These are phyloP conservation scores for Mycena rosella DNA, from an alignment of 768 basidiomycete species.

Conservation along the genomic window DNA sequence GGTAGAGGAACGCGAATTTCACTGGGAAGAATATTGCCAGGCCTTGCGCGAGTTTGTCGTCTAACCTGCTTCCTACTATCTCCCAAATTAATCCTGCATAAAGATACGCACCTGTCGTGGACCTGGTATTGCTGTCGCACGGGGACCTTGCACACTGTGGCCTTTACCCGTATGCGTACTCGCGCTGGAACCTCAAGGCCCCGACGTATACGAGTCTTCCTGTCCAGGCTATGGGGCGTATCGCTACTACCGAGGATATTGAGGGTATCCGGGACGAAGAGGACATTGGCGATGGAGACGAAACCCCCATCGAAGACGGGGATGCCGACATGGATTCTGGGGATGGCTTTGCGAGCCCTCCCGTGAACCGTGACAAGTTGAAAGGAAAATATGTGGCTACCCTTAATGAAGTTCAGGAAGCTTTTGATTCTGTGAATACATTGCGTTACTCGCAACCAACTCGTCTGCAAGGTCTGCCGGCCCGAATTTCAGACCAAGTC, in stretches of 20 bases:
- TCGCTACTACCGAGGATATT: slow-evolving; percentile 90
- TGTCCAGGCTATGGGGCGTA: slow-evolving; percentile 94
- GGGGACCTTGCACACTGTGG: slow-evolving; percentile 92
- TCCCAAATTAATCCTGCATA: slow-evolving; percentile 23
- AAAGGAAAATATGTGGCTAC: slow-evolving; percentile 80
- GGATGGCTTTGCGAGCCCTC: slow-evolving; percentile 43
- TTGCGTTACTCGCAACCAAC: slow-evolving; percentile 96
- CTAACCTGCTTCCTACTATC: slow-evolving; percentile 3
- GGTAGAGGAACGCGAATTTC: slow-evolving; percentile 50
- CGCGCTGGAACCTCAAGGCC: slow-evolving; percentile 88
- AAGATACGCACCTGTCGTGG: slow-evolving; percentile 84
- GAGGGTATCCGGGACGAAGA: slow-evolving; percentile 85
- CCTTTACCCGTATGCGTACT: slow-evolving; percentile 92
- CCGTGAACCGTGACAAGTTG: slow-evolving; percentile 43
- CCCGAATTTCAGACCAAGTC: slow-evolving; percentile 37
- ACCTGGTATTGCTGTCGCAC: slow-evolving; percentile 94
- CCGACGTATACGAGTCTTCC: slow-evolving; percentile 96
- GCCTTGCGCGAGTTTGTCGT: slow-evolving; percentile 75
- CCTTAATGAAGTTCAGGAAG: slow-evolving; percentile 87
- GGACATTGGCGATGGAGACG: slow-evolving; percentile 64
- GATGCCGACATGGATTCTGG: slow-evolving; percentile 43
- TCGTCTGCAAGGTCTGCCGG: slow-evolving; percentile 83
- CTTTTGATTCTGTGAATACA: slow-evolving; percentile 92
- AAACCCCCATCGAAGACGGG: slow-evolving; percentile 43
- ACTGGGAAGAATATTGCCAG: slow-evolving; percentile 77